Evolutionary conservation across 345 rosid genomes (phyloP), one percentile per base, ranked within the genome.

Genomic region (Bruguiera gymnorhiza): DNA sequence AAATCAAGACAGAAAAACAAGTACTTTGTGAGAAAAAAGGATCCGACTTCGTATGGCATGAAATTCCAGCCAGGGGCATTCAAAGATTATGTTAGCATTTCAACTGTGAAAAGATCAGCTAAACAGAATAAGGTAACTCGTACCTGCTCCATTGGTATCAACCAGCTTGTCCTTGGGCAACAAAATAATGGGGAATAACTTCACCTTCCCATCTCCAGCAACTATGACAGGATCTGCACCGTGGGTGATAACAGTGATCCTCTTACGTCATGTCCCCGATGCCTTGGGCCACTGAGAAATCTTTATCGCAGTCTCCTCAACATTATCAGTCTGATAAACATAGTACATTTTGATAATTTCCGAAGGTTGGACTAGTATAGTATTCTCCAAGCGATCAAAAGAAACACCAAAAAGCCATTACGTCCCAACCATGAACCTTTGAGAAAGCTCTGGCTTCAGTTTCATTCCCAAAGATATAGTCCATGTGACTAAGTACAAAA

Each of bases 361-460:
- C 23, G 20, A 6, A 53, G 9, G 19, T 8, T 27, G 21, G 6
- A 16, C 31, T 6, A 18, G 57, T 53, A 54, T 30, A 29, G 16
- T 29, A n/a, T 16, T 37, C 43, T 64, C 48, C 53, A 27, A 55
- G 54, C 9, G 55, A 15, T 31, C 55, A 53, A 19, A 19, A 43
- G 15, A 26, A 53, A 2, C 27, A 39, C 7, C 6, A 59, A 30
- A 31, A 70, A 50, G 53, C 30, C 23, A 6, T 72, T 72, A 95
- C 99, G 93, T 95, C 88, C 97, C 99, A 95, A 36, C 99, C 97
- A 58, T 87, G 93, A 86, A 90, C 99, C 81, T 82, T 88, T 8
- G 99, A 70, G 76, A 92, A 92, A 68, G 93, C 87, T 80, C 87
- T 87, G 30, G 97, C 97, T 80, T 95, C 97, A 0, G 97, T 90